phyloP scores from a whole-genome alignment of 1,284 basidiomycete species.

The Neolentinus lepideus region DNA sequence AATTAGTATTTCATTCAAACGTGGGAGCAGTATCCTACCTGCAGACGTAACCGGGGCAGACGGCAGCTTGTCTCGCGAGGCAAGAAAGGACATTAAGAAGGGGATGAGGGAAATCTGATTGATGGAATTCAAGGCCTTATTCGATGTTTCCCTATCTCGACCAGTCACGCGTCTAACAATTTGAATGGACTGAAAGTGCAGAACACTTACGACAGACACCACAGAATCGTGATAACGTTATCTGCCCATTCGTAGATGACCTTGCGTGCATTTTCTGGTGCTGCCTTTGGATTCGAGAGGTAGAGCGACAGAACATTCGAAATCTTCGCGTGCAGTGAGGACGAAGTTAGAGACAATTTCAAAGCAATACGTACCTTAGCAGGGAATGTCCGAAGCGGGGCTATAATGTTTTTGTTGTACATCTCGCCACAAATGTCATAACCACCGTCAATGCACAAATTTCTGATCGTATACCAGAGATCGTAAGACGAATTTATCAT shows the following conservation, averaged over 20 bases:
- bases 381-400: slow-evolving; percentile 65
- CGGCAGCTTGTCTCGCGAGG: slow-evolving; percentile 59
- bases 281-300: slow-evolving; percentile 48
- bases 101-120: slow-evolving; percentile 72
- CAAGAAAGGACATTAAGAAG: slow-evolving; percentile 81
- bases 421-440: slow-evolving; percentile 93
- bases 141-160: slow-evolving; percentile 74
- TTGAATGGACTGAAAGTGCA: not conserved
- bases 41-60: slow-evolving; percentile 69
- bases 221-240: slow-evolving; percentile 84
- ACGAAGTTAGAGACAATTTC: slow-evolving; percentile 1
- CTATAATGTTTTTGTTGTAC: slow-evolving; percentile 91
- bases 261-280: slow-evolving; percentile 63
- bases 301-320: slow-evolving; percentile 67
- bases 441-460: slow-evolving; percentile 90
- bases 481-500: not conserved
- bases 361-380: slow-evolving; percentile 49
- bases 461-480: slow-evolving; percentile 39
- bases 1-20: not conserved
- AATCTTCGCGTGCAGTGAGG: slow-evolving; percentile 42
- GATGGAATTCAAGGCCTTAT: slow-evolving; percentile 83
- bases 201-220: slow-evolving; percentile 85
- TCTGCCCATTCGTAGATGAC: slow-evolving; percentile 84
- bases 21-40: slow-evolving; percentile 35
- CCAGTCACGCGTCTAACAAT: slow-evolving; percentile 18